Conservation (phyloP, 148 eudicot genomes). For the Fagopyrum tataricum region DNA sequence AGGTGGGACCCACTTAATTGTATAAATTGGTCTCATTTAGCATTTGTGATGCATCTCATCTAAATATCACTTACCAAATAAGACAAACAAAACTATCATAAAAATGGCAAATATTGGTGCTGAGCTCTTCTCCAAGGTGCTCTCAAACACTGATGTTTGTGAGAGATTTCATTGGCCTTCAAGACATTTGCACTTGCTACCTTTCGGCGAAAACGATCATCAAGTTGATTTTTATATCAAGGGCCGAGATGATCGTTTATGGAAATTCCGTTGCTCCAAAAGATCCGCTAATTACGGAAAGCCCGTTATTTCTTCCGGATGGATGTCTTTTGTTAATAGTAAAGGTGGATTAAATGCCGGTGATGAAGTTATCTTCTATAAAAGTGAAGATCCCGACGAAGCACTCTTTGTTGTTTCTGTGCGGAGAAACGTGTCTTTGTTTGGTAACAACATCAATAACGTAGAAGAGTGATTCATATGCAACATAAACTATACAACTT, state of each 20-base stretch:
- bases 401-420: not conserved
- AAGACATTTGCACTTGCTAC: not conserved
- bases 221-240: not conserved
- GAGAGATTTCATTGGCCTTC: slow-evolving; percentile 4
- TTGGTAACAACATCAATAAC: not conserved
- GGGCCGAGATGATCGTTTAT: not conserved
- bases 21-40: not conserved
- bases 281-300: not conserved
- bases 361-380: slow-evolving; percentile 6
- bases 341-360: not conserved
- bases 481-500: not conserved
- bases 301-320: not conserved
- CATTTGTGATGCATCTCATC: not conserved
- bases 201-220: not conserved
- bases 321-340: not conserved
- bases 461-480: not conserved
- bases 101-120: slow-evolving; percentile 7
- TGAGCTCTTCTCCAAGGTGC: not conserved
- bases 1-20: not conserved
- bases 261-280: not conserved
- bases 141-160: not conserved
- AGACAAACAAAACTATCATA: not conserved
- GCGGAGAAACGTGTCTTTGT: not conserved
- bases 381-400: not conserved
- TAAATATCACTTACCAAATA: not conserved